Evolutionary conservation across 148 eudicot genomes (phyloP), one percentile per base, ranked within the genome.

Genomic region (Cornus suecica): DNA sequence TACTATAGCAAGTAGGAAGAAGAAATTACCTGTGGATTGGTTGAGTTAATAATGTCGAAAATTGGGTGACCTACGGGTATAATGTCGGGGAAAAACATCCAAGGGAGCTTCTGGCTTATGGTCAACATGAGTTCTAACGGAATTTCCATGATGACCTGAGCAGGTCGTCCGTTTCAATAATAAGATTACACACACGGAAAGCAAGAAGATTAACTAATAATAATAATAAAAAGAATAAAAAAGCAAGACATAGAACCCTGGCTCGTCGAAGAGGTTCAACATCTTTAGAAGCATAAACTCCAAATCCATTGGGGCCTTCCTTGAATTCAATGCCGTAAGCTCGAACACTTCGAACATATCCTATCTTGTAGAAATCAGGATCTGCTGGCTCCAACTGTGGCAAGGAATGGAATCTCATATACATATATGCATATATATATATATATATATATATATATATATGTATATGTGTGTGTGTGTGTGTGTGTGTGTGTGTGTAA

Each of bases 21-120:
- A 48, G 22, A 31, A 72, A 34, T 58, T 90, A 95, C 99, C 94
- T 95, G 87, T 27, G 97, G 97, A 74, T 92, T 77, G 60, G 99
- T 91, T 75, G 97, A 91, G 82, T 95, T 91, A 64, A 95, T 95
- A 74, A 91, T 92, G 74, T 95, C 99, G 78, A 95, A 95, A 80
- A 95, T 92, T 65, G 99, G 99, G 87, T 95, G 97, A 65, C 99
- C 99, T 51, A 92, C 65, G 8, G 99, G 99, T 68, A 95, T 73
- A 61, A 92, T 90, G 86, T 95, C 97, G 1, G 99, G 99, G 79
- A 95, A 95, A 84, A 95, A 95, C 97, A 92, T 95, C 99, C 99
- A 95, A 23, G 99, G 99, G 27, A 87, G 88, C 81, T 86, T 90
- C 77, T 93, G 81, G 78, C 97, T 95, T 68, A 95, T 91, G 48